Percentiles rank a stretch among this genome's conserved stretches.
phyloP scores from a whole-genome alignment of 2,329 filamentous ascomycete genomes.

The Hymenoscyphus scutula region DNA sequence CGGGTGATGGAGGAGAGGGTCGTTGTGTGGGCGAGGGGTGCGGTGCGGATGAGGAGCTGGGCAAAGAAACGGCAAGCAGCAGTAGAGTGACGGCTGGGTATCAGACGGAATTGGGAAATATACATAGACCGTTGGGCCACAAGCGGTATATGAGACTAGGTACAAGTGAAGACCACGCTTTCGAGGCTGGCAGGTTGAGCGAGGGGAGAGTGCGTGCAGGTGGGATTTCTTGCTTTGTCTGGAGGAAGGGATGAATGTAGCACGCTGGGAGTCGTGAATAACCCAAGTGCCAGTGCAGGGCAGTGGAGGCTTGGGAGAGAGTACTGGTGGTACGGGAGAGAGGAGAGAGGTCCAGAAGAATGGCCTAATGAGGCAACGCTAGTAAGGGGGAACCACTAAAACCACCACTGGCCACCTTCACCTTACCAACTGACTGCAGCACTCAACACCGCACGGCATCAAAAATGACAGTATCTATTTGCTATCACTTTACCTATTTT shows the following conservation, averaged over 20 bases:
- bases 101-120: neutral
- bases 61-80: constrained; percentile 9
- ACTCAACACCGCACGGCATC: neutral
- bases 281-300: neutral
- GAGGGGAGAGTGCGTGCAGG: neutral
- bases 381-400: constrained; percentile 8
- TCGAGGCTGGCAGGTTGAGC: neutral
- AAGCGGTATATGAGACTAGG: neutral
- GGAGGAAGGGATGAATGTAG: constrained; percentile 4
- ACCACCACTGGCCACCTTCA: neutral
- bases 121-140: neutral
- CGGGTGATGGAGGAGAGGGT: neutral
- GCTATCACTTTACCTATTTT: too few relatives aligned
- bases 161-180: neutral
- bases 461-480: neutral
- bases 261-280: constrained; percentile 14
- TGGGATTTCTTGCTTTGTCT: constrained; percentile 9
- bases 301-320: neutral
- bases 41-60: constrained; percentile 12
- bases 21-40: constrained; percentile 3
- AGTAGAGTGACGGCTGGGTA: constrained; percentile 2
- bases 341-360: constrained; percentile 11
- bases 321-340: too few relatives aligned
- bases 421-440: neutral
- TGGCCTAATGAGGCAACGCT: constrained; percentile 16